A percentile compares a stretch with the other conserved stretches of the same genome.
Conservation (phyloP, 495 filamentous ascomycete species). For the Apodospora peruviana region DNA sequence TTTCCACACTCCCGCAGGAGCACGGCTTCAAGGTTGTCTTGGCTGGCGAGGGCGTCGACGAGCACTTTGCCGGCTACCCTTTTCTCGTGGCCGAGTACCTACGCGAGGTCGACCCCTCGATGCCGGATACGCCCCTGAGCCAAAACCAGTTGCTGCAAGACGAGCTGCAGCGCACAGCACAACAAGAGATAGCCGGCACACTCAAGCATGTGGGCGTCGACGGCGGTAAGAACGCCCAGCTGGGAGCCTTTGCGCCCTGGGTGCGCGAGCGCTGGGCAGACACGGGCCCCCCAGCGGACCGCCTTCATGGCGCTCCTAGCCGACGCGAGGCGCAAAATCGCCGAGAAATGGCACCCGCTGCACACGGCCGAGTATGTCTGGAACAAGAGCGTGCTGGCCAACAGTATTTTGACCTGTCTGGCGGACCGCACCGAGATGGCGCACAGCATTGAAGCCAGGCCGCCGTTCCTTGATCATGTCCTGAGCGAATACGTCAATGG, state of each 20-base stretch:
- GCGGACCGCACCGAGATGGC: constrained; percentile 51
- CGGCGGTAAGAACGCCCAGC: no score
- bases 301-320: constrained; percentile 8
- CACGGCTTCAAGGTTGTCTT: constrained; percentile 46
- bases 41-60: constrained; percentile 49
- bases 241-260: constrained; percentile 5
- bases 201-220: background rate
- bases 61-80: constrained; percentile 48
- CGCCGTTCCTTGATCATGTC: constrained; percentile 49
- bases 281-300: constrained; percentile 9
- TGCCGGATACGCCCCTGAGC: constrained; percentile 15
- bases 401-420: constrained; percentile 37
- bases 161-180: constrained; percentile 3
- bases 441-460: constrained; percentile 40
- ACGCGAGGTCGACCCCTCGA: constrained; percentile 39
- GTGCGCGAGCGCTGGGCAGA: constrained; percentile 6
- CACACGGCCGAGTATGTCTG: constrained; percentile 42
- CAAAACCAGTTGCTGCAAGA: constrained; percentile 5
- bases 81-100: constrained; percentile 37
- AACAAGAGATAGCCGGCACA: background rate
- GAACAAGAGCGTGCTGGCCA: constrained; percentile 32
- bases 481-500: constrained; percentile 43
- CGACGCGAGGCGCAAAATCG: constrained; percentile 23
- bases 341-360: constrained; percentile 43
- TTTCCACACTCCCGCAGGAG: constrained; percentile 37